A percentile compares a stretch with the other conserved stretches of the same genome.
Evolutionary conservation across 108 stramenopile genomes (phyloP).

Genomic region (Chaetoceros tenuissimus): DNA sequence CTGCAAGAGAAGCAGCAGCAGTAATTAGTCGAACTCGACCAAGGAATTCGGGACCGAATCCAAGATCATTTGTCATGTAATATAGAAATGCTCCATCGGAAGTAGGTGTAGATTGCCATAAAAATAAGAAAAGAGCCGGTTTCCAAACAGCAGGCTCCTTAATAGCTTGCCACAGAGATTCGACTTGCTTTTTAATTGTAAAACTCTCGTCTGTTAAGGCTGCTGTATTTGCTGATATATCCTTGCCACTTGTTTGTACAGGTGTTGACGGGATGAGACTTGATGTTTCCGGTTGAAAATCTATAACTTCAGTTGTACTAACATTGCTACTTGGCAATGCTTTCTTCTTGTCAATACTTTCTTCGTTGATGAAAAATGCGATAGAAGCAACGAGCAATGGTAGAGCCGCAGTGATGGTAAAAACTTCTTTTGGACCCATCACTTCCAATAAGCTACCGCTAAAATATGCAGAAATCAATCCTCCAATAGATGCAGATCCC

Average conservation of each 20-base stretch:
- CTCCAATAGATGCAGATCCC: constrained; percentile 83
- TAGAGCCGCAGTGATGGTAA: constrained; percentile 75
- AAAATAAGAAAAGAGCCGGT: constrained; percentile 87
- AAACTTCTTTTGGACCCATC: constrained; percentile 81
- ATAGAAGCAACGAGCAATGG: constrained; percentile 80
- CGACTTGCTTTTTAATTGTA: constrained; percentile 51
- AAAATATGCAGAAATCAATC: constrained; percentile 84
- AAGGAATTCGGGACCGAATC: constrained; percentile 88
- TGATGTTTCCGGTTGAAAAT: not conserved
- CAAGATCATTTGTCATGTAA: constrained; percentile 88
- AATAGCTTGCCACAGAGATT: constrained; percentile 69
- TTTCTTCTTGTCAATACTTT: constrained; percentile 19
- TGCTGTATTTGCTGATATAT: not conserved
- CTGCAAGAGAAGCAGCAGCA: constrained; percentile 72
- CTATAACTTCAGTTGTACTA: not conserved
- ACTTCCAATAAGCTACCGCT: constrained; percentile 77
- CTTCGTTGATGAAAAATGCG: constrained; percentile 69
- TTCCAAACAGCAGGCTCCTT: constrained; percentile 77
- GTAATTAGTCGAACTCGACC: constrained; percentile 82
- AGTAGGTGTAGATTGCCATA: constrained; percentile 94
- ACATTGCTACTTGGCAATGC: not conserved
- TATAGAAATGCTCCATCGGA: constrained; percentile 90
- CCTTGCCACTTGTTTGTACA: not conserved
- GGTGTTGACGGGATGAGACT: not conserved
- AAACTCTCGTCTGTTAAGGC: too few relatives aligned